phyloP scores from a whole-genome alignment of 352 stramenopile species.

The Plasmopara viticola region DNA sequence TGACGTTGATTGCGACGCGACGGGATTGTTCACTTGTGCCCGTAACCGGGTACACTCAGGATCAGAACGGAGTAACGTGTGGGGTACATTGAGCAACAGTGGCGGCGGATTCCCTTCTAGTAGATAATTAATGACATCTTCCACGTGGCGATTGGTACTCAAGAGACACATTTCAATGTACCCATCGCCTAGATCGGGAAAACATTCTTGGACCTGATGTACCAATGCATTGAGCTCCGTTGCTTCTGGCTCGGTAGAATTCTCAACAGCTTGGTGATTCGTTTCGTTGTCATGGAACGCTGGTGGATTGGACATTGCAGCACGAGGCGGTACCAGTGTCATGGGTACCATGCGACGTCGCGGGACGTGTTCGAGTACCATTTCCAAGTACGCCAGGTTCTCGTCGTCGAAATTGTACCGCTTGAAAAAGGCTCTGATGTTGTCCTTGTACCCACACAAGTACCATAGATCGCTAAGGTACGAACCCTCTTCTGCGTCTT shows the following conservation, averaged over 20 bases:
- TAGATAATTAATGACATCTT: conserved; percentile 54
- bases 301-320: background rate
- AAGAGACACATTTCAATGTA: conserved; percentile 60
- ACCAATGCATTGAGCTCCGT: conserved; percentile 29
- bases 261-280: background rate
- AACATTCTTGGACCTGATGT: conserved; percentile 53
- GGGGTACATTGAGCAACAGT: conserved; percentile 24
- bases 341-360: conserved; percentile 28
- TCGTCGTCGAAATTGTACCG: conserved; percentile 45
- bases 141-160: conserved; percentile 35
- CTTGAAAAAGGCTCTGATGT: conserved; percentile 47
- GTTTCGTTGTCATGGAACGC: background rate
- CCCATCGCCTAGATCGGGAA: conserved; percentile 49
- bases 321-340: conserved; percentile 14
- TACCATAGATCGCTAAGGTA: conserved; percentile 70
- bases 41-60: conserved; percentile 21
- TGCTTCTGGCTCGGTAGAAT: conserved; percentile 3
- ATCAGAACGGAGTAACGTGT: conserved; percentile 28
- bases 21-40: conserved; percentile 14
- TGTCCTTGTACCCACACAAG: conserved; percentile 57
- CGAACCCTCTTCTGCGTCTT: conserved; percentile 52
- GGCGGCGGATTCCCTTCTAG: conserved; percentile 45
- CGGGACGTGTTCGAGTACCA: conserved; percentile 61
- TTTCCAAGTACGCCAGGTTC: conserved; percentile 61
- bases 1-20: too few species aligned